Evolutionary conservation across 2,329 filamentous ascomycete species (phyloP).

Genomic region (Camillea tinctor): DNA sequence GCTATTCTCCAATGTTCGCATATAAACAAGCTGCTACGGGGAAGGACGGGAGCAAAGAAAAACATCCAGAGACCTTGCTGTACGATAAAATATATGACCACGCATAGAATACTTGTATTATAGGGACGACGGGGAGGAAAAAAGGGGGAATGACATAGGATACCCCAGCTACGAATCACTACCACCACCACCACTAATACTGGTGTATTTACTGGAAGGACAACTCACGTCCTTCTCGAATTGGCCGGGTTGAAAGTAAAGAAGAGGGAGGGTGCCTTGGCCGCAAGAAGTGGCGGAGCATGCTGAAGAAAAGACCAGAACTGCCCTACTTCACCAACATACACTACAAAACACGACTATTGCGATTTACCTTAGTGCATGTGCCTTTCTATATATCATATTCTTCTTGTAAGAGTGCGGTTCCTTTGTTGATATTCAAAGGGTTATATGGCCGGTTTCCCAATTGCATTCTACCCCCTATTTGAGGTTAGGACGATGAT

Average conservation of each 20-base stretch:
- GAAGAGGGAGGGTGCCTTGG: too few relatives aligned
- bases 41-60: not conserved
- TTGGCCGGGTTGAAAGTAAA: not conserved
- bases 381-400: too few relatives aligned
- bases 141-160: not conserved
- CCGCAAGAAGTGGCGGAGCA: too few relatives aligned
- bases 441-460: too few relatives aligned
- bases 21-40: not conserved
- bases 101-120: slow-evolving; percentile 4
- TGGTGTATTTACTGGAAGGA: not conserved
- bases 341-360: too few relatives aligned
- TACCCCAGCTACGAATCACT: not conserved
- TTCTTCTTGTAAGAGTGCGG: too few relatives aligned
- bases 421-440: too few relatives aligned
- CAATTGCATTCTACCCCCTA: too few relatives aligned
- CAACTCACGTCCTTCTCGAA: not conserved
- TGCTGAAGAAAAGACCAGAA: not conserved
- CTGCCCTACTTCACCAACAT: not conserved
- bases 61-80: not conserved
- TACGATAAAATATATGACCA: not conserved
- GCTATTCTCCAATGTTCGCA: not conserved
- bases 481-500: too few relatives aligned
- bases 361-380: too few relatives aligned
- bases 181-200: not conserved
- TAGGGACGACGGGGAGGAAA: not conserved